Base-by-base conservation (phyloP, 1,284 basidiomycete species). In the Apiotrichum laibachii region DNA sequence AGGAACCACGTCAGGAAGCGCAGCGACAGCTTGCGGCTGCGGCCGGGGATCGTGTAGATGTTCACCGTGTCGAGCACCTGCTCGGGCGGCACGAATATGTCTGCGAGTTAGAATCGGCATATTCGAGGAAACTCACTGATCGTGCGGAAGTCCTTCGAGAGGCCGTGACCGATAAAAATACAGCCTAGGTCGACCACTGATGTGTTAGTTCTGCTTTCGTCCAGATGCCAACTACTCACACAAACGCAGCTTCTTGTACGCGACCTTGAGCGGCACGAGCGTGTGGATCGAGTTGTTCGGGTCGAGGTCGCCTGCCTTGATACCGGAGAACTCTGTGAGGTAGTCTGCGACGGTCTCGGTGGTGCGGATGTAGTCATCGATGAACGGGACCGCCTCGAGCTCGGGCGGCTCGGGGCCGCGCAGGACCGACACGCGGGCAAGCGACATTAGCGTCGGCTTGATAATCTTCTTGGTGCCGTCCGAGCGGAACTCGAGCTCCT, bases 111-210 rank as follows among this genome's bases (percentile, higher is more conserved):
- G 51, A 7, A 42, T 5, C 10, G 19, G 8, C 35, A 33, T 0
- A 16, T 5, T 2, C 12, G n/a, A 33, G 13, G 16, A 13, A 2
- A 80, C 90, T 72, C 67, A 94, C 92, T 99, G 80, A 99, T 98
- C 59, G 96, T 99, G 13, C 96, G 85, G 79, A 99, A 98, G 77
- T 99, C 96, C 75, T 98, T 98, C n/a, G 91, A 89, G n/a, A 99
- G 83, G 1, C 96, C 96, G 70, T 99, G 95, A 0, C 96, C 96
- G 56, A 99, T 90, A 71, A 99, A 99, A 63, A 94, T 88, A 72
- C 96, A 99, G 8, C 94, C 94, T 21, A 88, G 83, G 72, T 99
- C 95, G 11, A 99, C 93, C 3, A 99, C 71, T 74, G 44, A 1
- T 6, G 26, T 19, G 45, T 65, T 44, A 68, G 62, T 51, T 43